phyloP scores from a whole-genome alignment of 257 asterid species.

The Linaria vulgaris region DNA sequence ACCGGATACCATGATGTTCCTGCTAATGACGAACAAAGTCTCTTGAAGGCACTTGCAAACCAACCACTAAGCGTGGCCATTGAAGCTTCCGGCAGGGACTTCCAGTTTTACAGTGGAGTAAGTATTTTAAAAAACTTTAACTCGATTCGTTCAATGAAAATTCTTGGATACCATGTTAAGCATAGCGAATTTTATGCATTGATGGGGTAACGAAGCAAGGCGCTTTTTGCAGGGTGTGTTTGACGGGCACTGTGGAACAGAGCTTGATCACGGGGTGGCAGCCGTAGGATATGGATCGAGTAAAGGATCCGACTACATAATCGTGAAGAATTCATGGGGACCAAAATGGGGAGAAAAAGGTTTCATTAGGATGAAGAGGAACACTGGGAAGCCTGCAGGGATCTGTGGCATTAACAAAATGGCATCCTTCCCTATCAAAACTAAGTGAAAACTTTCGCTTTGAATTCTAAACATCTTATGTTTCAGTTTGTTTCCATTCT shows the following conservation, averaged over 20 bases:
- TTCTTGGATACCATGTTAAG: too few relatives aligned
- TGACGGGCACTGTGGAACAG: conserved; percentile 52
- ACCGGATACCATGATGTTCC: conserved; percentile 14
- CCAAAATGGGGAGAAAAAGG: conserved; percentile 68
- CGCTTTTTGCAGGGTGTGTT: conserved; percentile 71
- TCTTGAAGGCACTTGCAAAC: neutral
- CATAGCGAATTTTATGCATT: too few relatives aligned
- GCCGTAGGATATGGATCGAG: conserved; percentile 60
- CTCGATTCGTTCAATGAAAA: too few relatives aligned
- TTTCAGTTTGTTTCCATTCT: too few relatives aligned
- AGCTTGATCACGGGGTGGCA: conserved; percentile 67
- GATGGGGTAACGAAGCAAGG: too few relatives aligned
- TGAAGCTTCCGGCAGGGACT: conserved; percentile 8
- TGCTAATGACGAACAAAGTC: conserved; percentile 1
- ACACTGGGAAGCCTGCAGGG: conserved; percentile 49
- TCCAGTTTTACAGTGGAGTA: conserved; percentile 14
- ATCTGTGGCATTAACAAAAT: conserved; percentile 60
- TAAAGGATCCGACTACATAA: conserved; percentile 46
- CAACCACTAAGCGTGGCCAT: conserved; percentile 11
- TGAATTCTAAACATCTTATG: too few relatives aligned
- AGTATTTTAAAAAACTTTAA: too few relatives aligned
- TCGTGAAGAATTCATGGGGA: conserved; percentile 70
- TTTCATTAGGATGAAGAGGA: conserved; percentile 55
- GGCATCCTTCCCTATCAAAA: conserved; percentile 66
- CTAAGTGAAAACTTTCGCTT: too few relatives aligned